phyloP scores from a whole-genome alignment of 139 green algal species.

The Edaphochlamys debaryana region DNA sequence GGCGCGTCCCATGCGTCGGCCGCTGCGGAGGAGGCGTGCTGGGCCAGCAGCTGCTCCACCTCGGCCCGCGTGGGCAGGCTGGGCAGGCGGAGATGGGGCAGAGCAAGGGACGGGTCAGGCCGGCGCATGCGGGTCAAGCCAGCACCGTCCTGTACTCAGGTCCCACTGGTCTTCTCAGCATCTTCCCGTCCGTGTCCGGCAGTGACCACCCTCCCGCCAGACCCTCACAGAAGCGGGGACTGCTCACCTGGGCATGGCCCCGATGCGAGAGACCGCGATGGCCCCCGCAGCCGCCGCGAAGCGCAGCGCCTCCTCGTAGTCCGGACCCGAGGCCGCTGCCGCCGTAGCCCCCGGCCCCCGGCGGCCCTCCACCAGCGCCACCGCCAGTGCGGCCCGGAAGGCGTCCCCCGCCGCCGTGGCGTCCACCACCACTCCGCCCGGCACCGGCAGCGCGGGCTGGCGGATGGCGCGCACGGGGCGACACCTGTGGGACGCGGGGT shows the following conservation, averaged over 20 bases:
- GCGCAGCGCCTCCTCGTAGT: conserved; percentile 36
- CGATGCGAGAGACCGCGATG: conserved; percentile 59
- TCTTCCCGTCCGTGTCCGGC: too few species aligned
- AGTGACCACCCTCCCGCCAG: too few species aligned
- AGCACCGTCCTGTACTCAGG: too few species aligned
- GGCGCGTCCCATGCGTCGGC: not conserved
- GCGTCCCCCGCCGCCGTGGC: conserved; percentile 70
- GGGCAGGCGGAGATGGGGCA: too few species aligned
- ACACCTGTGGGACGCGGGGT: not conserved
- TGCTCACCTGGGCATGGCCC: conserved; percentile 36
- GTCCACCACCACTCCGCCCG: conserved; percentile 59
- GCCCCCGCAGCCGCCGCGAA: conserved; percentile 63
- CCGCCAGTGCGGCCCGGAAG: conserved; percentile 75
- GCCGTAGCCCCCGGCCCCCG: not conserved
- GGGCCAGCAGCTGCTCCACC: conserved; percentile 47
- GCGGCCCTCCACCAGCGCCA: conserved; percentile 64
- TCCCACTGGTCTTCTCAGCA: too few species aligned
- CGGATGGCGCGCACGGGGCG: not conserved
- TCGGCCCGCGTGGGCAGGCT: conserved; percentile 64
- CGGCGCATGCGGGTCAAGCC: too few species aligned
- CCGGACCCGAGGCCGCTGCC: not conserved
- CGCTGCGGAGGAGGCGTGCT: not conserved
- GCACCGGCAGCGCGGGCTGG: conserved; percentile 49
- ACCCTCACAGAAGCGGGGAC: too few species aligned
- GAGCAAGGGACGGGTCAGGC: too few species aligned